Evolutionary conservation across 1,284 basidiomycete species (phyloP).

Genomic region (Ustilago bromivora): DNA sequence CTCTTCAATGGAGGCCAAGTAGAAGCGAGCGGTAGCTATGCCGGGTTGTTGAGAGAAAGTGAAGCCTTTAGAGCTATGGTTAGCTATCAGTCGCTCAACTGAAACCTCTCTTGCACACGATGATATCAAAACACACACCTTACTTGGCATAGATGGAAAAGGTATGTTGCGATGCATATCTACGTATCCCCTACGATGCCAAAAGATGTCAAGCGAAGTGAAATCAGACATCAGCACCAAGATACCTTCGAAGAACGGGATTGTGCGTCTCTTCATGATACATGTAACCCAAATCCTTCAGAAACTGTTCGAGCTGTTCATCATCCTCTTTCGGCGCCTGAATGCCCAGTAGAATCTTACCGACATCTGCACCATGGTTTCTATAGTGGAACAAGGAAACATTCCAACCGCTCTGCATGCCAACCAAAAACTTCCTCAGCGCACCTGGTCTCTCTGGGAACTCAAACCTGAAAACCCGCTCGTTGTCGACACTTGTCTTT

Average conservation of each 20-base stretch:
- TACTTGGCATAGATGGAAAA: background rate
- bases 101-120: background rate
- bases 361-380: slow-evolving; percentile 81
- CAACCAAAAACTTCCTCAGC: slow-evolving; percentile 80
- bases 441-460: slow-evolving; percentile 97
- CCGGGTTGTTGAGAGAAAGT: slow-evolving; percentile 36
- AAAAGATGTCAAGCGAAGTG: too few relatives aligned
- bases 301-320: slow-evolving; percentile 79
- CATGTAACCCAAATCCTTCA: slow-evolving; percentile 82
- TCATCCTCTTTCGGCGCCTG: slow-evolving; percentile 79
- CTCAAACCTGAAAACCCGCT: slow-evolving; percentile 93
- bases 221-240: slow-evolving; percentile 61
- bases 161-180: background rate
- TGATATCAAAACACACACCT: background rate
- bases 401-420: slow-evolving; percentile 88
- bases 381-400: slow-evolving; percentile 97
- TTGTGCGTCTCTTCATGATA: slow-evolving; percentile 95
- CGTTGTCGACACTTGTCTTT: slow-evolving; percentile 76
- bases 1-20: slow-evolving; percentile 54
- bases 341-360: slow-evolving; percentile 80
- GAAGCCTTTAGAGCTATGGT: slow-evolving; percentile 58
- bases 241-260: slow-evolving; percentile 83
- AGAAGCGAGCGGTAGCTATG: slow-evolving; percentile 57
- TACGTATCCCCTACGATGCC: too few relatives aligned
- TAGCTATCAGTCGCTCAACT: slow-evolving; percentile 52